phyloP scores from a whole-genome alignment of 192 early-diverging fungal genomes.

The Dimargaris verticillata region DNA sequence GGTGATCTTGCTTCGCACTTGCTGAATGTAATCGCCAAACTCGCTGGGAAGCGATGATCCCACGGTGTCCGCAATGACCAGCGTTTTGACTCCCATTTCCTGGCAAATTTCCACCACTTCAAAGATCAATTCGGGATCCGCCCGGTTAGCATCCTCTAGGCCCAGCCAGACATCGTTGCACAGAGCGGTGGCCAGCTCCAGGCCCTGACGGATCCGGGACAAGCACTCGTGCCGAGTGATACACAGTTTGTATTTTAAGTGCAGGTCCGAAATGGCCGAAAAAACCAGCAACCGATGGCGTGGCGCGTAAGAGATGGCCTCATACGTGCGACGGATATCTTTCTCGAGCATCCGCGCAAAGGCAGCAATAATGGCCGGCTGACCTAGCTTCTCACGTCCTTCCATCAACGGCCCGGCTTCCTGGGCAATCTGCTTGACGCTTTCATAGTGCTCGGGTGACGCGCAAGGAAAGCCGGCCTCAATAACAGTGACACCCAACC shows the following conservation, averaged over 20 bases:
- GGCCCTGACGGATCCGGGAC: slow-evolving; percentile 57
- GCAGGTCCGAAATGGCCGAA: slow-evolving; percentile 89
- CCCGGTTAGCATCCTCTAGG: slow-evolving; percentile 83
- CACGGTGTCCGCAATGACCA: slow-evolving; percentile 95
- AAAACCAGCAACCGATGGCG: slow-evolving; percentile 84
- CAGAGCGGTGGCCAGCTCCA: slow-evolving; percentile 58
- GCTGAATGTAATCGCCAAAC: slow-evolving; percentile 73
- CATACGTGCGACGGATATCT: slow-evolving; percentile 80
- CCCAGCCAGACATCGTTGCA: slow-evolving; percentile 85
- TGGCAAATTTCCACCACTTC: slow-evolving; percentile 63
- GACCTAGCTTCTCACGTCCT: slow-evolving; percentile 54
- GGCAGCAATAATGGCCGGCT: slow-evolving; percentile 50
- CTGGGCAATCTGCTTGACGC: slow-evolving; percentile 81
- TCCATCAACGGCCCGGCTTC: slow-evolving; percentile 75
- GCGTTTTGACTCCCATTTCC: slow-evolving; percentile 76
- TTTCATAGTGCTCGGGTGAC: slow-evolving; percentile 83
- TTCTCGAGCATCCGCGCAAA: slow-evolving; percentile 66
- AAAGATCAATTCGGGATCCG: slow-evolving; percentile 77
- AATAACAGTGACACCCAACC: slow-evolving; percentile 83
- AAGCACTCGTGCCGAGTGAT: slow-evolving; percentile 78
- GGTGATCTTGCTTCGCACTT: slow-evolving; percentile 52
- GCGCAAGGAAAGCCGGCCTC: slow-evolving; percentile 93
- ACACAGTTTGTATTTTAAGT: slow-evolving; percentile 84
- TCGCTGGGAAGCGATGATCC: slow-evolving; percentile 85
- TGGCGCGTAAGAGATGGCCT: slow-evolving; percentile 80